Evolutionary conservation across 768 basidiomycete species (phyloP), one percentile per base, ranked within the genome.

Genomic region (Antrodiella citrinella): DNA sequence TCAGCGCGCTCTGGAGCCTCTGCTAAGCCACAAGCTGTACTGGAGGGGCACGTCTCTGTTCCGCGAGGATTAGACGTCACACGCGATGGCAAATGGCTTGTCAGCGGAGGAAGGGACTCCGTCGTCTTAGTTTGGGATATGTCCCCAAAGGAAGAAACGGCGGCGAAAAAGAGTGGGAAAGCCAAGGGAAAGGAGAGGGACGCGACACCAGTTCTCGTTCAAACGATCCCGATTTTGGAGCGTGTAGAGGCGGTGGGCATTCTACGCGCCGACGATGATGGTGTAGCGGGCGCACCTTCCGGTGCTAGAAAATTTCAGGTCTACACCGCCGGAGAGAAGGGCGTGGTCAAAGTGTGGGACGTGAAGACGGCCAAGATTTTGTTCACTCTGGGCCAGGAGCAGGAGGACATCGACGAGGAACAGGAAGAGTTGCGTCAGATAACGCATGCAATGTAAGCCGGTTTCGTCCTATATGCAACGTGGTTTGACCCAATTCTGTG

Each of bases 41-140:
- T 99, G 15, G 94, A 98, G 58, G 96, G 94, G 0, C 96, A 99
- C 65, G 87, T 89, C 39, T 93, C 90, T 30, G 94, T 98, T 30
- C 93, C 95, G 9, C 75, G 96, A 50, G 93, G 91, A 4, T 73
- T 98, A 35, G 91, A 88, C 58, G 80, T 93, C 20, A 86, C 87
- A 3, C 62, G 65, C 4, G 93, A 97, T 62, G 95, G 94, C 11
- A 81, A 81, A 60, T 94, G 87, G 85, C 76, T 96, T 20, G 71
- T 98, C 51, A 92, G 84, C 51, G 94, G 91, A 13, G 95, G 94
- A 22, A 73, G 96, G 51, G 96, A 99, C 66, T 84, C 91, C 5
- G 92, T 98, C 1, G 86, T 91, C 18, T 68, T 97, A 45, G 73
- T 99, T 1, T 99, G 96, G 96, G 89, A 98, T 60, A 72, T 96